Base-by-base conservation (phyloP, 2,329 filamentous ascomycete species). In the Alternaria triticimaculans region DNA sequence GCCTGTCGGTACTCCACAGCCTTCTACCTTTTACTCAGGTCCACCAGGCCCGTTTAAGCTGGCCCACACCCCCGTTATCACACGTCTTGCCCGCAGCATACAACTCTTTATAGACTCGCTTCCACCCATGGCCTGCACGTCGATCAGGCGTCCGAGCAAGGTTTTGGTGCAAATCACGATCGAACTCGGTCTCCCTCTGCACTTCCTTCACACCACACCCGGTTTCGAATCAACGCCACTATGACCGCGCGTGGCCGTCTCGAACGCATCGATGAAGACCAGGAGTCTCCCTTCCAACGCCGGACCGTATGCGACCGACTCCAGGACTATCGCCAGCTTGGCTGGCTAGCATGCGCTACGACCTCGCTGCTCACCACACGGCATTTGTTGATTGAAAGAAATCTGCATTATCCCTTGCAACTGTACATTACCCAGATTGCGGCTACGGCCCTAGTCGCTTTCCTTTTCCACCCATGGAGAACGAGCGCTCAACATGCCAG, bases 341-440 rank as follows among this genome's bases (percentile, higher is more conserved):
- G 56, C 15, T 75, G 72, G 72, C 51, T 63, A 2, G 15, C 65
- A 12, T 75, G 65, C 43, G 71, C 70, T 5, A 48, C 50, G n/a
- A 57, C 60, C 10, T 71, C 72, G 6, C 26, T 75, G 48, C 49
- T 72, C 12, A 74, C 63, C 46, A 64, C 72, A 15, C 69, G 69
- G 41, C 50, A 69, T 57, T 43, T 75, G 11, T 56, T 76, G 9
- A 63, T 76, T 15, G 72, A 76, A 43, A 51, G 60, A 1, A 72
- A 75, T 44, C 15, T 73, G n/a, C 71, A 75, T 58, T 73, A 68
- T 51, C 69, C 75, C 23, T 21, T 72, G 48, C 57, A 69, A 44
- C 12, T 73, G 21, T 62, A 64, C 60, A 33, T 65, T 26, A 41
- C 58, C 45, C 68, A 73, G 28, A 48, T 74, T 11, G 57, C 41